A percentile compares a stretch with the other conserved stretches of the same genome.
phyloP scores from a whole-genome alignment of 805 yeast species.

The Candida orba region DNA sequence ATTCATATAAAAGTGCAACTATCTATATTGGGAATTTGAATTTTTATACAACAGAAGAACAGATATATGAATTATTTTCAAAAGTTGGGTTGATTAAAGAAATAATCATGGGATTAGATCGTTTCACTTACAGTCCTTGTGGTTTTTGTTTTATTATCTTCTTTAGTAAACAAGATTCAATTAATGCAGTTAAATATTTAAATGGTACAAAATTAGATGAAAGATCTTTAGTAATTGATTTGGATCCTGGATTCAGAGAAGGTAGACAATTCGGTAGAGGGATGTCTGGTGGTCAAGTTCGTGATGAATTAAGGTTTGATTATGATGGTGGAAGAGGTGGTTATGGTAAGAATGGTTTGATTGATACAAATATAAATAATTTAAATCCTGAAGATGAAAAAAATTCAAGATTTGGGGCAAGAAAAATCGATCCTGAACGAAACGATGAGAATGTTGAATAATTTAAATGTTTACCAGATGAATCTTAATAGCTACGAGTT shows the following conservation, averaged over 20 bases:
- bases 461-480: not conserved
- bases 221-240: slow-evolving; percentile 71
- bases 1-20: slow-evolving; percentile 61
- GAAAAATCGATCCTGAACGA: slow-evolving; percentile 17
- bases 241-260: slow-evolving; percentile 93
- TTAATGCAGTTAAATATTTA: slow-evolving; percentile 76
- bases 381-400: slow-evolving; percentile 13
- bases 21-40: slow-evolving; percentile 89
- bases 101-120: slow-evolving; percentile 91
- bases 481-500: not conserved
- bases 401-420: slow-evolving; percentile 24
- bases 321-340: slow-evolving; percentile 44
- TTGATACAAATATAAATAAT: slow-evolving; percentile 8
- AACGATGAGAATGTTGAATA: slow-evolving; percentile 4
- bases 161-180: slow-evolving; percentile 58
- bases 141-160: slow-evolving; percentile 94
- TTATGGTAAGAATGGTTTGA: slow-evolving; percentile 22
- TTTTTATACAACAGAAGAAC: slow-evolving; percentile 91
- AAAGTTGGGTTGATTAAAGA: slow-evolving; percentile 66
- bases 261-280: slow-evolving; percentile 97
- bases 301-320: slow-evolving; percentile 55
- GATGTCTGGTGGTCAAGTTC: slow-evolving; percentile 82
- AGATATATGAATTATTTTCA: slow-evolving; percentile 78
- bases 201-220: slow-evolving; percentile 83
- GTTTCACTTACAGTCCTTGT: slow-evolving; percentile 87